Evolutionary conservation across 306 rosid species (phyloP).

Genomic region (Malus sieversii): DNA sequence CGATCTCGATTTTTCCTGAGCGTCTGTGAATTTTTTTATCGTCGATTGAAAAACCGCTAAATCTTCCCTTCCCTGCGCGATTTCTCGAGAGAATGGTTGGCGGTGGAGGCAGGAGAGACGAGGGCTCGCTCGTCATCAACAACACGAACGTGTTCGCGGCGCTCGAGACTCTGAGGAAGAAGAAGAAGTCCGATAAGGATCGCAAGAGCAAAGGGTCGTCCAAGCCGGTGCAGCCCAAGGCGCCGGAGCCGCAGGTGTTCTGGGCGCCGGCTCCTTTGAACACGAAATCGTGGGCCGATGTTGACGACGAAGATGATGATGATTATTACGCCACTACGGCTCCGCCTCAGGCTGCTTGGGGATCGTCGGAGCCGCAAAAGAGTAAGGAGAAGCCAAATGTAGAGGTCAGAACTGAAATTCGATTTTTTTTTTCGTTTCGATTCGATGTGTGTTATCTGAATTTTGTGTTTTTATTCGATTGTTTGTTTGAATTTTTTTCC

Average conservation of each 20-base stretch:
- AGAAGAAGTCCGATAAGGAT: slow-evolving; percentile 89
- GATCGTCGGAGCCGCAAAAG: slow-evolving; percentile 40
- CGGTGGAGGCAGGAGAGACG: slow-evolving; percentile 84
- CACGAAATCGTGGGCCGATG: slow-evolving; percentile 81
- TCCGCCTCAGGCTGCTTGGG: slow-evolving; percentile 68
- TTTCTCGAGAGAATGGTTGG: slow-evolving; percentile 45
- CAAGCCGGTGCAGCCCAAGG: slow-evolving; percentile 36
- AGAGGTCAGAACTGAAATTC: slow-evolving; percentile 39
- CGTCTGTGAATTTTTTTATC: no score
- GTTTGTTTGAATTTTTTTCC: not conserved
- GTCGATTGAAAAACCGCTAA: not conserved
- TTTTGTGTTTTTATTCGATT: not conserved
- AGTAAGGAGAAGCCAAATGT: slow-evolving; percentile 36
- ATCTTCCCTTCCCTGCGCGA: no score
- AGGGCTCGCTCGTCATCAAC: slow-evolving; percentile 69
- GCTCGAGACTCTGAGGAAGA: slow-evolving; percentile 74
- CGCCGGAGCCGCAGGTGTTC: slow-evolving; percentile 50
- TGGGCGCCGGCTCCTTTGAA: slow-evolving; percentile 82
- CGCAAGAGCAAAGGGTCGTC: slow-evolving; percentile 55
- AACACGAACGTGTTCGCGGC: slow-evolving; percentile 88
- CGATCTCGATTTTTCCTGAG: not conserved
- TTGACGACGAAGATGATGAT: slow-evolving; percentile 75
- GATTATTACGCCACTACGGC: slow-evolving; percentile 72
- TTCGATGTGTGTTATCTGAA: not conserved
- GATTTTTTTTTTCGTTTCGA: not conserved